A percentile compares a stretch with the other conserved stretches of the same genome.
These are phyloP conservation scores for Umbelopsis vinacea DNA, from an alignment of 192 early-diverging fungal genomes.

Conservation along the genomic window DNA sequence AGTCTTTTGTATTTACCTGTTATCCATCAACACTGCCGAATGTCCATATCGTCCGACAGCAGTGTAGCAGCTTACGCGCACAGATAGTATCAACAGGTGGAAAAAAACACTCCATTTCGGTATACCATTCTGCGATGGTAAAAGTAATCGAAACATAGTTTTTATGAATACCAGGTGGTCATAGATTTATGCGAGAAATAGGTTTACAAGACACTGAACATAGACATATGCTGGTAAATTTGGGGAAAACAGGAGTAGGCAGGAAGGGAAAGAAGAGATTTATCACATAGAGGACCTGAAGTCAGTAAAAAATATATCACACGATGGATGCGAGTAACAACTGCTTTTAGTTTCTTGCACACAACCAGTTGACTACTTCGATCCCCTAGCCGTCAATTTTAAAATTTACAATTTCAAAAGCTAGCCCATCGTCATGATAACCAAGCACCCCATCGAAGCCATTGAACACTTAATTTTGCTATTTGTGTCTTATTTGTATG, in stretches of 20 bases:
- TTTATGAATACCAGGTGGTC: background rate
- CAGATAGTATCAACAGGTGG: background rate
- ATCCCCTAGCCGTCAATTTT: slow-evolving; percentile 3
- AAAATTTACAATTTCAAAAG: background rate
- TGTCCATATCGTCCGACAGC: slow-evolving; percentile 30
- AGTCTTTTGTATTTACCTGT: slow-evolving; percentile 18
- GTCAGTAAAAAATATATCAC: too few relatives aligned
- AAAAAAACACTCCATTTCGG: background rate
- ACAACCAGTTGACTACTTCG: slow-evolving; percentile 8
- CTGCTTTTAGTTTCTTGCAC: background rate
- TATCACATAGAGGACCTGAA: too few relatives aligned
- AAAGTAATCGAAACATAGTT: background rate
- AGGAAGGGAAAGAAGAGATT: background rate
- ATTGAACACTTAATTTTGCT: background rate
- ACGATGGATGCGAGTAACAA: background rate
- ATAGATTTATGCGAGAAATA: background rate
- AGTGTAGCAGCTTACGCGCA: slow-evolving; percentile 9
- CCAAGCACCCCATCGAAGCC: background rate
- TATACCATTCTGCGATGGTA: background rate
- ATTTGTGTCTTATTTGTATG: background rate
- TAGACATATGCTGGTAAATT: background rate
- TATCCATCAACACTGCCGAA: slow-evolving; percentile 26
- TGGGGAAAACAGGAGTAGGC: too few relatives aligned
- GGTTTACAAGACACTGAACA: background rate
- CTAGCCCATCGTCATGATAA: background rate